Evolutionary conservation across 2,329 filamentous ascomycete genomes (phyloP).

Genomic region (Dactylellina leptospora): DNA sequence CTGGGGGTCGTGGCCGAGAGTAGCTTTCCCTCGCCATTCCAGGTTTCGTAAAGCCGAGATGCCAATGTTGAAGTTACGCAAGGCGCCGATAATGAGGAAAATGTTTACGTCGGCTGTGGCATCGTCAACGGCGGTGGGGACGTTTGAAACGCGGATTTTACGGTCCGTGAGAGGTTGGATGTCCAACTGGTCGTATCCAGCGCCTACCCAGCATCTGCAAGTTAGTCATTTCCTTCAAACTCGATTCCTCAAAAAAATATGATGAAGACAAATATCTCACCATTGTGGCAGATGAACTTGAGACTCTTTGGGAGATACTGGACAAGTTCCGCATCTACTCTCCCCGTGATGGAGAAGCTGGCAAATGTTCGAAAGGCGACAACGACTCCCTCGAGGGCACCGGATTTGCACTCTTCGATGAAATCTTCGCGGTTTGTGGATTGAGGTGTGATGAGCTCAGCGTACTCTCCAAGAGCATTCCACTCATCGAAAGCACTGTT

Average conservation of each 20-base stretch:
- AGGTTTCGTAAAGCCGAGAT: slow-evolving; percentile 73
- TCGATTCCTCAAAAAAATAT: background rate
- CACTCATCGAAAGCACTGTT: slow-evolving; percentile 72
- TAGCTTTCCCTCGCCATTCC: slow-evolving; percentile 71
- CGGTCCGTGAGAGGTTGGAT: slow-evolving; percentile 74
- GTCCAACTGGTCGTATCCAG: slow-evolving; percentile 86
- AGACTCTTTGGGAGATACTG: slow-evolving; percentile 66
- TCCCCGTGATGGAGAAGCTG: slow-evolving; percentile 72
- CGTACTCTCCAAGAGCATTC: slow-evolving; percentile 69
- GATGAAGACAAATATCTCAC: slow-evolving; percentile 58
- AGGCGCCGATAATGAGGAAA: slow-evolving; percentile 80
- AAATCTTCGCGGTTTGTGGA: slow-evolving; percentile 73
- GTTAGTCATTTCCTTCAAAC: too few relatives aligned
- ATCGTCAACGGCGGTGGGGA: slow-evolving; percentile 81
- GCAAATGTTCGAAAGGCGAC: slow-evolving; percentile 76
- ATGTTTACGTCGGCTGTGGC: slow-evolving; percentile 83
- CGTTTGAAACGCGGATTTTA: slow-evolving; percentile 77
- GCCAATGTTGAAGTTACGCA: slow-evolving; percentile 75
- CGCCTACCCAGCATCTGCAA: slow-evolving; percentile 64
- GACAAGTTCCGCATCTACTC: slow-evolving; percentile 76
- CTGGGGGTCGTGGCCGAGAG: slow-evolving; percentile 78
- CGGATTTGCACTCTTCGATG: slow-evolving; percentile 72
- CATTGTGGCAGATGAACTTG: slow-evolving; percentile 70
- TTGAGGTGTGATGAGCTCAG: slow-evolving; percentile 71
- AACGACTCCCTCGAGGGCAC: slow-evolving; percentile 71